These are phyloP conservation scores for Pyrenula aspistea DNA, from an alignment of 495 filamentous ascomycete species.

Conservation along the genomic window DNA sequence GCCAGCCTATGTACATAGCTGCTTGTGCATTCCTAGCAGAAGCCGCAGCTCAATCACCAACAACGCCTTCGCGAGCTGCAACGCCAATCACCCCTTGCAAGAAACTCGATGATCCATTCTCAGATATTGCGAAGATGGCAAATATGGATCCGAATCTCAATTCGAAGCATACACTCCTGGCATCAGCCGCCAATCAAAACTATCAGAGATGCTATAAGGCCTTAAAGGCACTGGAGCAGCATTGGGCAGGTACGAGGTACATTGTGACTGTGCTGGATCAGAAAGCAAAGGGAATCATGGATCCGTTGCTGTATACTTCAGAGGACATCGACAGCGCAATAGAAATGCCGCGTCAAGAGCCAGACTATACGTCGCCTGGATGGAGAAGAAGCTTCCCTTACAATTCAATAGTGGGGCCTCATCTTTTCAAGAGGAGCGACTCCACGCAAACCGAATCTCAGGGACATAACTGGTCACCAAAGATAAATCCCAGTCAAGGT, in stretches of 20 bases:
- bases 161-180: slow-evolving; percentile 59
- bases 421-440: slow-evolving; percentile 8
- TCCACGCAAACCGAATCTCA: slow-evolving; percentile 1
- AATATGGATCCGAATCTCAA: slow-evolving; percentile 30
- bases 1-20: slow-evolving; percentile 81
- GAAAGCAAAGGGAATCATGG: slow-evolving; percentile 71
- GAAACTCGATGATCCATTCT: neutral
- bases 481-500: slow-evolving; percentile 40
- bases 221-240: slow-evolving; percentile 58
- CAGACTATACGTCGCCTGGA: slow-evolving; percentile 23
- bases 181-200: slow-evolving; percentile 63
- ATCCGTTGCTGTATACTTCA: slow-evolving; percentile 64
- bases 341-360: slow-evolving; percentile 24
- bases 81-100: neutral
- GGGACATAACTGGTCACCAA: slow-evolving; percentile 22
- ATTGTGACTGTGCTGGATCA: slow-evolving; percentile 79
- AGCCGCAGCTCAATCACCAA: slow-evolving; percentile 29
- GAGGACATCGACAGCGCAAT: slow-evolving; percentile 63
- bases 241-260: slow-evolving; percentile 80
- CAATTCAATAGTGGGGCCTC: slow-evolving; percentile 13
- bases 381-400: slow-evolving; percentile 22
- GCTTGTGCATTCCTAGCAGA: slow-evolving; percentile 81
- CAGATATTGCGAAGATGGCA: neutral
- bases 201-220: slow-evolving; percentile 76
- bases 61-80: neutral